Evolutionary conservation across 306 rosid species (phyloP), one percentile per base, ranked within the genome.

Genomic region (Cicer chorassanicum): DNA sequence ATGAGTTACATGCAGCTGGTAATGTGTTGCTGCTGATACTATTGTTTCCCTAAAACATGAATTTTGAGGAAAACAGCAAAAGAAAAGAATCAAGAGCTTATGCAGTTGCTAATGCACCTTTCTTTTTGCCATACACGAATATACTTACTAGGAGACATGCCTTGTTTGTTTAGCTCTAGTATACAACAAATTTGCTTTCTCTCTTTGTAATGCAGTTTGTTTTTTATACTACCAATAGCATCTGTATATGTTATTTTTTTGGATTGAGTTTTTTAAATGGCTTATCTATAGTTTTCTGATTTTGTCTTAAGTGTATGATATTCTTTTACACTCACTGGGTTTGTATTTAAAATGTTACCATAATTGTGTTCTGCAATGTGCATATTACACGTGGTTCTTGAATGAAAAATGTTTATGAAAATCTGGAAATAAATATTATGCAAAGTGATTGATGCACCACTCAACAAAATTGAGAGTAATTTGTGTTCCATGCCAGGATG

Each of bases 111-210:
- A 14, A 77, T 60, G 21, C 11, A 15, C 68, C 66, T 60, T 59
- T 56, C 24, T 24, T 45, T 66, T 21, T 75, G 76, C 55, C 56
- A 48, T 38, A 21, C 53, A 70, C 40, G 34, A 38, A 77, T 48
- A 50, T 57, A 50, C 54, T 60, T 39, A 63, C 66, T 70, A 72
- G 86, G 73, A 46, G 83, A 50, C 67, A 51, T 72, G 75, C 29
- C 38, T 18, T 70, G 68, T 70, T 38, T 21, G 63, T 36, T 46
- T 70, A 55, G 81, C 80, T 62, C 54, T 42, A 50, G 80, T 51
- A 45, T 67, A 60, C 79, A 60, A 43, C 7, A 60, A 70, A 60
- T 79, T 39, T 72, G 75, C 43, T 72, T 40, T 68, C 66, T 39
- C 14, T 46, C 34, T 77, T 49, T 50, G 73, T 57, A 56, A 51